Conservation (phyloP, 148 eudicot genomes). For the Arbutus unedo region DNA sequence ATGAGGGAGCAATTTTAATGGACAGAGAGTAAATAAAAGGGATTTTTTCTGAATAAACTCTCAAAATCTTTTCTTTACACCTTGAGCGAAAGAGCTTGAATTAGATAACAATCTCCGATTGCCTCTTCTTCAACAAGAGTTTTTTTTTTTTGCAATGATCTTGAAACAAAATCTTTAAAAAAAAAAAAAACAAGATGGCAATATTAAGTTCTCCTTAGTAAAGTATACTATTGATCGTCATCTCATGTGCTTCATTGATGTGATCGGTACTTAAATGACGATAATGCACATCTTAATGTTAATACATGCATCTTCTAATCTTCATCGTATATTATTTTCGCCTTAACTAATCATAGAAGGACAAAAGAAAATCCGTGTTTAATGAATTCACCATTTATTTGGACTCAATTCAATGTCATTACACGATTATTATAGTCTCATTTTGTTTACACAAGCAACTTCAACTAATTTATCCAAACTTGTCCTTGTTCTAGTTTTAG, state of each 20-base stretch:
- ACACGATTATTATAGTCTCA: neutral
- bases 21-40: too few species aligned
- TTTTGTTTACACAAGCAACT: neutral
- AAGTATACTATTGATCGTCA: neutral
- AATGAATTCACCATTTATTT: neutral
- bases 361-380: neutral
- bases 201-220: neutral
- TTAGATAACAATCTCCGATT: too few species aligned
- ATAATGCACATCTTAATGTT: neutral
- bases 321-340: neutral
- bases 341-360: neutral
- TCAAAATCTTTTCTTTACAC: too few species aligned
- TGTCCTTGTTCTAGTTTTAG: slow-evolving; percentile 26
- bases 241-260: neutral
- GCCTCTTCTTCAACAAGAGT: neutral
- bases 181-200: neutral
- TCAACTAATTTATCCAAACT: slow-evolving; percentile 24
- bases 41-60: too few species aligned
- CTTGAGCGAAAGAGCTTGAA: too few species aligned
- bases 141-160: neutral
- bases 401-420: neutral
- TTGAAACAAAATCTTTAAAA: neutral
- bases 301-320: neutral
- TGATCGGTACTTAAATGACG: too few species aligned
- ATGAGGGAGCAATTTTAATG: too few species aligned